Percentiles rank a stretch among this genome's conserved stretches.
Evolutionary conservation across 495 filamentous ascomycete species (phyloP).

Genomic region (Aspergillus conjunctus): DNA sequence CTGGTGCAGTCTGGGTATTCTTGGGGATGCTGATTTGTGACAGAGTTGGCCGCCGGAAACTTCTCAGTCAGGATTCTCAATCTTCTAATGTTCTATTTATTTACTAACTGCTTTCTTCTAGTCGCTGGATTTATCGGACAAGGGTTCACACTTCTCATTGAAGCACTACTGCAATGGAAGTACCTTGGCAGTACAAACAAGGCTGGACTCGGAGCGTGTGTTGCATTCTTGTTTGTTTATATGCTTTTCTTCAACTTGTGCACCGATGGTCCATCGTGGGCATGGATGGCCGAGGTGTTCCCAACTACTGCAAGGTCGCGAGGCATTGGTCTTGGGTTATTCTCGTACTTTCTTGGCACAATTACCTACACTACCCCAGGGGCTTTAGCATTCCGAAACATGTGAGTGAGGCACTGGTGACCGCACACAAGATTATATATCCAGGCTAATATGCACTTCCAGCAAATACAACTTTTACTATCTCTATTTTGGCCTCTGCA

Average conservation of each 20-base stretch:
- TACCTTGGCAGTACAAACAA: background rate
- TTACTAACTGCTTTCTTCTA: background rate
- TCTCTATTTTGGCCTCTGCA: background rate
- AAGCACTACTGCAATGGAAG: background rate
- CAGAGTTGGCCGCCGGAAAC: conserved; percentile 1
- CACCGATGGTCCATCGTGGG: background rate
- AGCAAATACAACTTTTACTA: conserved; percentile 7
- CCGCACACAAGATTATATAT: background rate
- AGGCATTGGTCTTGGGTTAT: background rate
- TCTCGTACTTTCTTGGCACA: background rate
- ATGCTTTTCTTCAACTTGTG: conserved; percentile 4
- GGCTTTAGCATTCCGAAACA: background rate
- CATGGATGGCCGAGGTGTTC: conserved; percentile 4
- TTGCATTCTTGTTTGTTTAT: conserved; percentile 1
- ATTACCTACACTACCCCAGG: background rate
- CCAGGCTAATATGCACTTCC: background rate
- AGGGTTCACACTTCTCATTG: background rate
- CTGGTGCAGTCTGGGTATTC: background rate
- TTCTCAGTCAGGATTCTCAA: background rate
- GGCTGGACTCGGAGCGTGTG: background rate
- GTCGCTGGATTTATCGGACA: background rate
- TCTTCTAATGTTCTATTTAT: background rate
- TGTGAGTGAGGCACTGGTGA: background rate
- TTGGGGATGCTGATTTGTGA: conserved; percentile 1
- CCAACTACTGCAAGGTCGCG: background rate